Evolutionary conservation across 2,329 filamentous ascomycete genomes (phyloP), one percentile per base, ranked within the genome.

Genomic region (Ceratocystis ficicola): DNA sequence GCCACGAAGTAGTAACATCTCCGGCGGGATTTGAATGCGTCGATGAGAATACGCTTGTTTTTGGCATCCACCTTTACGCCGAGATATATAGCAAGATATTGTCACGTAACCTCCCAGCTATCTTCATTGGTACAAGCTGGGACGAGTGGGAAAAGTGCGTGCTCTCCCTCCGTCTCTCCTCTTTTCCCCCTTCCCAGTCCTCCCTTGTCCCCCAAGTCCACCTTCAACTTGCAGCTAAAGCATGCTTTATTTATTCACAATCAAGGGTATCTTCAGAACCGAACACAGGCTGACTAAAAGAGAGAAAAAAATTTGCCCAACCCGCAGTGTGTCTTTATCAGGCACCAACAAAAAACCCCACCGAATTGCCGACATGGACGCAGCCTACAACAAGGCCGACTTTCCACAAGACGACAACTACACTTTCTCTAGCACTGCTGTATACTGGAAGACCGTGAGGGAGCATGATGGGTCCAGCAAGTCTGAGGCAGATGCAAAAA

Each of bases 31-130:
- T 83, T 69, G 72, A 77, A 0, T 69, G 77, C 5, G 76, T 88
- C 8, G 76, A 78, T 17, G 61, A 71, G 0, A 70, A 74, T 0
- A 80, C 82, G 0, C 71, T 89, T 1, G 75, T 87, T 1, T 89
- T 82, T 69, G 85, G 83, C 1, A 78, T 88, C 0, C 86, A 88
- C 63, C 77, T 85, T 67, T 84, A 84, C 66, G 76, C 75, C 25
- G 76, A 74, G 46, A 77, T 81, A 50, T 88, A 83, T 62, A 75
- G 79, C 25, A 72, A 76, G 5, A 77, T 83, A 0, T 73, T 89
- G 1, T 70, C 74, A 1, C 71, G 73, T 0, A 69, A 73, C 0
- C 69, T 77, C 1, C 85, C 86, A 0, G 77, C 75, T 0, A 70
- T 86, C 1, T 82, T 85, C 12, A 77, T 88, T 15, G 86, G 85